These are phyloP conservation scores for Phaeosphaeria sp. DNA, from an alignment of 2,329 filamentous ascomycete genomes.

Conservation along the genomic window DNA sequence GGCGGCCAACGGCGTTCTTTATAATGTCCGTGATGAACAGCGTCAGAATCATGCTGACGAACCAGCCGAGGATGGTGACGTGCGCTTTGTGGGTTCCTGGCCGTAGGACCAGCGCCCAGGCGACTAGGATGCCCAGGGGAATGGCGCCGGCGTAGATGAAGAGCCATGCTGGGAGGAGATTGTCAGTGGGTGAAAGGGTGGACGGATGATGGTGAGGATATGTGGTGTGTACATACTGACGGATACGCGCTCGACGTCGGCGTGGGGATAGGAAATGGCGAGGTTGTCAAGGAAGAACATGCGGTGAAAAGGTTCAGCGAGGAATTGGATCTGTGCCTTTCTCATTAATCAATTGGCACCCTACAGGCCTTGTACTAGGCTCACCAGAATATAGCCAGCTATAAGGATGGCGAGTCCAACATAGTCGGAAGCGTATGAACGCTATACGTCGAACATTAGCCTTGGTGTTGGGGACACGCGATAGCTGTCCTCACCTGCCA, in stretches of 20 bases:
- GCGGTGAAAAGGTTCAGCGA: conserved; percentile 87
- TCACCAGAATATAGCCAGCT: conserved; percentile 68
- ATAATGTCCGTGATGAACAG: conserved; percentile 83
- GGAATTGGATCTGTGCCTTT: conserved; percentile 64
- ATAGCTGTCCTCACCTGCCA: conserved; percentile 49
- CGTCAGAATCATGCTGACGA: conserved; percentile 75
- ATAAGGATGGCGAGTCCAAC: conserved; percentile 76
- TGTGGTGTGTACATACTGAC: conserved; percentile 64
- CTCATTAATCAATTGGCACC: conserved; percentile 9
- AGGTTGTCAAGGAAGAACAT: conserved; percentile 91
- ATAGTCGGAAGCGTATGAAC: conserved; percentile 89
- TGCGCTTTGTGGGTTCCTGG: conserved; percentile 80
- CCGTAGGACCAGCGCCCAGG: conserved; percentile 68
- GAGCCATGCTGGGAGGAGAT: conserved; percentile 64
- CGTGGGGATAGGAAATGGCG: conserved; percentile 84
- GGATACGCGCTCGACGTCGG: conserved; percentile 80
- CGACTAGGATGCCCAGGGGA: conserved; percentile 70
- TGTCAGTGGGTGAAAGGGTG: neutral
- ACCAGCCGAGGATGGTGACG: conserved; percentile 80
- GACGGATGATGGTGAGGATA: conserved; percentile 13
- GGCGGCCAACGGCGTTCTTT: conserved; percentile 85
- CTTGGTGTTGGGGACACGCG: neutral
- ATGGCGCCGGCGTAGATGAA: conserved; percentile 79
- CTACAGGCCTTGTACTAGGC: conserved; percentile 14
- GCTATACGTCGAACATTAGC: conserved; percentile 53